These are phyloP conservation scores for Hortiboletus campestris DNA, from an alignment of 768 basidiomycete genomes.

Conservation along the genomic window DNA sequence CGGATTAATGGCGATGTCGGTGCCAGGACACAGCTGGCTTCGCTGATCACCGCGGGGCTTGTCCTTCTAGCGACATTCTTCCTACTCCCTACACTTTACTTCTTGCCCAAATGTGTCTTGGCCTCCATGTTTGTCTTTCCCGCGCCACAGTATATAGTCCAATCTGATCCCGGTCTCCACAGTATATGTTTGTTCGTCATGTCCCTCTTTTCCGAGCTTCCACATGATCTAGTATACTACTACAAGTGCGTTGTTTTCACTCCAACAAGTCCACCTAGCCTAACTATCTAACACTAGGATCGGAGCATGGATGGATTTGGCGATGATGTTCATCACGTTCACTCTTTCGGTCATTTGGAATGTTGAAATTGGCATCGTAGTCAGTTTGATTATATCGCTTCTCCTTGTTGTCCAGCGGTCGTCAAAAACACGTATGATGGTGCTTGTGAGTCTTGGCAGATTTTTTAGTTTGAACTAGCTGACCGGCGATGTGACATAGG, in stretches of 20 bases:
- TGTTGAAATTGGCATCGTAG: slow-evolving; percentile 90
- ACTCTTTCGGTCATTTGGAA: slow-evolving; percentile 84
- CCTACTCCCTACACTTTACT: slow-evolving; percentile 82
- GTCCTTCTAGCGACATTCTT: slow-evolving; percentile 87
- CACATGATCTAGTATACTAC: slow-evolving; percentile 83
- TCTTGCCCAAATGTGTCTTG: slow-evolving; percentile 85
- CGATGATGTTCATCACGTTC: slow-evolving; percentile 87
- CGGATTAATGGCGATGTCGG: slow-evolving; percentile 91
- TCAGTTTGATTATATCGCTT: slow-evolving; percentile 83
- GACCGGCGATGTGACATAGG: slow-evolving; percentile 41
- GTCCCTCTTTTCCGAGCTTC: slow-evolving; percentile 78
- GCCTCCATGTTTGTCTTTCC: slow-evolving; percentile 69
- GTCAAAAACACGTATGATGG: slow-evolving; percentile 86
- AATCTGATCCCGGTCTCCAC: slow-evolving; percentile 6
- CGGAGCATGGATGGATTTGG: slow-evolving; percentile 88
- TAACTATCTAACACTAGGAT: slow-evolving; percentile 42
- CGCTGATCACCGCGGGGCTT: slow-evolving; percentile 68
- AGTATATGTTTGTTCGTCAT: slow-evolving; percentile 87
- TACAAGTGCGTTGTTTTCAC: slow-evolving; percentile 56
- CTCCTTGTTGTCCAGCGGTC: slow-evolving; percentile 88
- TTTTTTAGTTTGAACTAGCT: neutral
- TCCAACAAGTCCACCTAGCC: neutral
- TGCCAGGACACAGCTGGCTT: slow-evolving; percentile 85
- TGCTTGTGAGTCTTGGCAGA: slow-evolving; percentile 52
- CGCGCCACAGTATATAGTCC: neutral